Percentiles rank a stretch among this genome's conserved stretches.
Evolutionary conservation across 2,329 filamentous ascomycete species (phyloP).

Genomic region (Xylariaceae sp.): DNA sequence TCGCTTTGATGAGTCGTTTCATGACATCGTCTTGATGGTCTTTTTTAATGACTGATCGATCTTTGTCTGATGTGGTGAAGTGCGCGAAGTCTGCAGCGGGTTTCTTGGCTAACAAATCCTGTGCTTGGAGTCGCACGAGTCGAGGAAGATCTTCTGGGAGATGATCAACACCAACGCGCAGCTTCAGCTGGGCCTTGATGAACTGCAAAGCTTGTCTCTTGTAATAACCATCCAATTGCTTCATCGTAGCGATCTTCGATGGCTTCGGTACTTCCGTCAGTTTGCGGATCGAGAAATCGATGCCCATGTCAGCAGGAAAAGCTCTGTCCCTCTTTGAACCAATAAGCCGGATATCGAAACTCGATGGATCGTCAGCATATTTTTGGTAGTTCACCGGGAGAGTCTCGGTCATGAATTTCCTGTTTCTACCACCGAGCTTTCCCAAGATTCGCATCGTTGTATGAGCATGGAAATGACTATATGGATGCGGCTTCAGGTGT

Average conservation of each 20-base stretch:
- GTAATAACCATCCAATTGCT: constrained; percentile 74
- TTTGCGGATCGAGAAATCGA: constrained; percentile 85
- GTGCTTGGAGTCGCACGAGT: constrained; percentile 80
- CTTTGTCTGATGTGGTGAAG: constrained; percentile 71
- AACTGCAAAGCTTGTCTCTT: constrained; percentile 90
- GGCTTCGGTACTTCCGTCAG: constrained; percentile 74
- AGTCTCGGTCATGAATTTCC: constrained; percentile 90
- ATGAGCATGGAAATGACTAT: constrained; percentile 96
- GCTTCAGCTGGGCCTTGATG: constrained; percentile 82
- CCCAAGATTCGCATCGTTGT: constrained; percentile 97
- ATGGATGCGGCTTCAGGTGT: constrained; percentile 87
- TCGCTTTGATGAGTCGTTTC: constrained; percentile 83
- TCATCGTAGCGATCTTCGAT: constrained; percentile 39
- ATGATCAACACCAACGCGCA: constrained; percentile 81
- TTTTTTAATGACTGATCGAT: constrained; percentile 83
- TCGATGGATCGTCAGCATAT: constrained; percentile 82
- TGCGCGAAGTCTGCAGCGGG: constrained; percentile 65
- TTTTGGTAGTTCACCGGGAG: constrained; percentile 78
- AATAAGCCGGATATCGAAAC: constrained; percentile 83
- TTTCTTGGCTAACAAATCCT: constrained; percentile 74
- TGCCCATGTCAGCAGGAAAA: constrained; percentile 80
- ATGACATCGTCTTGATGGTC: constrained; percentile 75
- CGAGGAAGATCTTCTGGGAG: constrained; percentile 86
- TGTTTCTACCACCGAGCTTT: constrained; percentile 90
- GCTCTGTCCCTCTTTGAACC: constrained; percentile 85